Conservation (phyloP, 345 rosid species). For the Gossypioides kirkii region DNA sequence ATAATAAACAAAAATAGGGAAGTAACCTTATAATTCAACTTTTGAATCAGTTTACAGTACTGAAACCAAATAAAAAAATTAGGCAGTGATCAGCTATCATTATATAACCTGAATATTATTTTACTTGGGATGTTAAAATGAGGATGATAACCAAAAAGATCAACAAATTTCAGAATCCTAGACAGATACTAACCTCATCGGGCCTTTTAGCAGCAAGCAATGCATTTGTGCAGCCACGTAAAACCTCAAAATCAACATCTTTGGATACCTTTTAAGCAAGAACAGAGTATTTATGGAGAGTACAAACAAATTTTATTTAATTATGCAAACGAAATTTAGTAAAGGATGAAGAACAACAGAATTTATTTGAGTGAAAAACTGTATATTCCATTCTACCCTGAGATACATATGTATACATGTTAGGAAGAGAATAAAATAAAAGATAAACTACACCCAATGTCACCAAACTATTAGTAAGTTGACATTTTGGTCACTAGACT, state of each 20-base stretch:
- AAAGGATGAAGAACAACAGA: too few relatives aligned
- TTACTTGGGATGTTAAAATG: neutral
- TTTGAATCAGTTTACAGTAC: slow-evolving; percentile 2
- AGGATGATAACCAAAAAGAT: too few relatives aligned
- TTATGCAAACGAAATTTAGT: too few relatives aligned
- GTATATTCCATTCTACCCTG: too few relatives aligned
- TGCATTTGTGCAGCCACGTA: slow-evolving; percentile 72
- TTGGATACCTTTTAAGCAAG: slow-evolving; percentile 49
- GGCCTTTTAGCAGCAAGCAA: slow-evolving; percentile 92
- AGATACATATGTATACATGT: too few relatives aligned
- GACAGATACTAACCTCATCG: slow-evolving; percentile 57
- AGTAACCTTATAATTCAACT: slow-evolving; percentile 4
- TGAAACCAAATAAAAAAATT: neutral
- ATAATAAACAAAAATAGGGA: neutral
- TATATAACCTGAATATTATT: neutral
- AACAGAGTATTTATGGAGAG: neutral
- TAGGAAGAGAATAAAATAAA: too few relatives aligned
- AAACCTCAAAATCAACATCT: slow-evolving; percentile 64
- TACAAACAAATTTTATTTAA: neutral
- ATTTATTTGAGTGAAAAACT: too few relatives aligned
- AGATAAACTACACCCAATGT: too few relatives aligned
- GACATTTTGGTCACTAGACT: too few relatives aligned
- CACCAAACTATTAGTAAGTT: too few relatives aligned
- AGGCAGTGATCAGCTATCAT: neutral
- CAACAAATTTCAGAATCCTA: too few relatives aligned